Percentiles rank a stretch among this genome's conserved stretches.
These are phyloP conservation scores for Pythium myriotylum DNA, from an alignment of 352 stramenopile species.

Conservation along the genomic window DNA sequence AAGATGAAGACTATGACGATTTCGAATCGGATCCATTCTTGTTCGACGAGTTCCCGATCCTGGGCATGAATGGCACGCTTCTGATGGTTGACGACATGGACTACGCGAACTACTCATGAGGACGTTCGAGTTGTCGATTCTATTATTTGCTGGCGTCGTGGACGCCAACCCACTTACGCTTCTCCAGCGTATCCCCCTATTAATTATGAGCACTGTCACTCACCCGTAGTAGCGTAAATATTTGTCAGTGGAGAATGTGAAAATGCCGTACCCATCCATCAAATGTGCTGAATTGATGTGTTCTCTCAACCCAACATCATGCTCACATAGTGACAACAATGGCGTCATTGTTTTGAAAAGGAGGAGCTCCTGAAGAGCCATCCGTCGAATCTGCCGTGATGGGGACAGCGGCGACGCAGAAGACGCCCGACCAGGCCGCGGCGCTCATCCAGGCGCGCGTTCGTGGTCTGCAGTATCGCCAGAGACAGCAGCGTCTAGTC, in stretches of 20 bases:
- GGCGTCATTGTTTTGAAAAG: neutral
- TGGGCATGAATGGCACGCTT: conserved; percentile 8
- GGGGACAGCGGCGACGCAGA: conserved; percentile 21
- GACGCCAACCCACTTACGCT: neutral
- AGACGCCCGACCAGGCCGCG: conserved; percentile 44
- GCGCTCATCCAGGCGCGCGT: conserved; percentile 58
- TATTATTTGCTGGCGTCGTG: neutral
- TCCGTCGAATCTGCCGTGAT: neutral
- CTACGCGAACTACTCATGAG: conserved; percentile 15
- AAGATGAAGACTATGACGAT: conserved; percentile 27
- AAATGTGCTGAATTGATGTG: too few species aligned
- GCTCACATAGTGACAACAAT: neutral
- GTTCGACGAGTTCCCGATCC: conserved; percentile 26
- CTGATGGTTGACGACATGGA: conserved; percentile 22
- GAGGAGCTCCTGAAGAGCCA: neutral
- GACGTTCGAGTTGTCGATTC: too few species aligned
- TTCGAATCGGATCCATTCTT: conserved; percentile 20
- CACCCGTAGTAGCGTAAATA: neutral
- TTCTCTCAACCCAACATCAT: too few species aligned
- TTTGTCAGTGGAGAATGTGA: neutral
- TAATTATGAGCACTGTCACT: conserved; percentile 28
- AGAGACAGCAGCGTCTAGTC: conserved; percentile 31
- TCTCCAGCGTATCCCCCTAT: conserved; percentile 5
- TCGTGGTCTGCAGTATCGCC: conserved; percentile 40
- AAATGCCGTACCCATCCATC: too few species aligned